Conservation (phyloP, 176 grass and related monocot species). For the Oryza longistaminata region DNA sequence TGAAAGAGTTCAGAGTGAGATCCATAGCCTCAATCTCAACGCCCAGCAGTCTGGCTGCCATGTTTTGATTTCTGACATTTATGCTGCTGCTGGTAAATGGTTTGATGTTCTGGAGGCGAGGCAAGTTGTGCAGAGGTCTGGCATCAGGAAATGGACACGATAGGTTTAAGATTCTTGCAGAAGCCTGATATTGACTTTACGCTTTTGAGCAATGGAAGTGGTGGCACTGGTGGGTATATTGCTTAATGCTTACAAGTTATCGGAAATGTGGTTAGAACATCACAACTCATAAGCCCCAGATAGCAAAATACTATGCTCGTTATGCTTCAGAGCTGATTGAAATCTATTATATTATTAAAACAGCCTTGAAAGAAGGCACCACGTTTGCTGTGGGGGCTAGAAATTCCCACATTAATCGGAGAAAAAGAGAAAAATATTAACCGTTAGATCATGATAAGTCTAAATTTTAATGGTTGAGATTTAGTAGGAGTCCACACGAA, state of each 20-base stretch:
- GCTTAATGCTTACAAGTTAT: neutral
- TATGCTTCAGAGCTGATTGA: slow-evolving; percentile 8
- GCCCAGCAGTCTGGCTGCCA: slow-evolving; percentile 45
- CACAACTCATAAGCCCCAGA: neutral
- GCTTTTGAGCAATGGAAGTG: slow-evolving; percentile 2
- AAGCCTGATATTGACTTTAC: neutral
- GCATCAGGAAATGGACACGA: slow-evolving; percentile 45
- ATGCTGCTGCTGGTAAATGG: slow-evolving; percentile 54
- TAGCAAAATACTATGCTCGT: neutral
- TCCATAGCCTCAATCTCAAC: slow-evolving; percentile 32
- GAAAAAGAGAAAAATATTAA: too few relatives aligned
- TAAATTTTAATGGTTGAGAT: too few relatives aligned
- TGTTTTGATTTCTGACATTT: slow-evolving; percentile 60
- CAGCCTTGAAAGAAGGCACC: too few relatives aligned
- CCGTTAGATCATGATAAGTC: too few relatives aligned
- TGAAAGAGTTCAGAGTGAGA: slow-evolving; percentile 48
- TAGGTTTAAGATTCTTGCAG: slow-evolving; percentile 21
- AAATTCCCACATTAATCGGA: too few relatives aligned
- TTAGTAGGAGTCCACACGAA: too few relatives aligned
- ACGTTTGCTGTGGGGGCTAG: too few relatives aligned
- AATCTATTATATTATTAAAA: too few relatives aligned
- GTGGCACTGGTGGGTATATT: neutral
- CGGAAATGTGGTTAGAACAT: neutral
- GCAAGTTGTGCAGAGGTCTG: slow-evolving; percentile 41
- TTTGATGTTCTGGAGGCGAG: slow-evolving; percentile 47